These are phyloP conservation scores for Apiosordaria backusii DNA, from an alignment of 495 filamentous ascomycete species.

Conservation along the genomic window DNA sequence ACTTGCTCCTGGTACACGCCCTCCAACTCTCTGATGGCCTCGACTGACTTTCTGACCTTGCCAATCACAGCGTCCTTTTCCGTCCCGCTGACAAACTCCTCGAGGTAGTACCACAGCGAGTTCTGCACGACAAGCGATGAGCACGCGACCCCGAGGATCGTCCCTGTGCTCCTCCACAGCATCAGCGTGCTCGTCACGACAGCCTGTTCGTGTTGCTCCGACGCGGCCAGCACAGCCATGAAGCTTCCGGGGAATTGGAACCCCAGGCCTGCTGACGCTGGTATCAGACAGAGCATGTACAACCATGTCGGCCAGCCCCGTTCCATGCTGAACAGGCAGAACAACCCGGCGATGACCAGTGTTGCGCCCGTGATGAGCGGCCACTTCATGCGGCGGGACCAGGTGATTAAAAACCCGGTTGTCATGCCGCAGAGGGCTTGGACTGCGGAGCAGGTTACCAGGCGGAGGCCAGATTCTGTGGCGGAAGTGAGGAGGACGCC, in stretches of 20 bases:
- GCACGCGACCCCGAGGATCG: slow-evolving; percentile 65
- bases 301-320: slow-evolving; percentile 52
- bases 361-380: slow-evolving; percentile 56
- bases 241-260: slow-evolving; percentile 62
- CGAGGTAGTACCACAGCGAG: slow-evolving; percentile 56
- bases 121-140: slow-evolving; percentile 77
- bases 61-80: slow-evolving; percentile 38
- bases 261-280: slow-evolving; percentile 60
- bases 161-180: slow-evolving; percentile 64
- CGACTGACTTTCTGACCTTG: slow-evolving; percentile 40
- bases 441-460: slow-evolving; percentile 58
- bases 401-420: slow-evolving; percentile 69
- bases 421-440: slow-evolving; percentile 57
- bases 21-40: slow-evolving; percentile 39
- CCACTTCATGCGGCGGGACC: slow-evolving; percentile 59
- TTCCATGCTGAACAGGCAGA: slow-evolving; percentile 47
- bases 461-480: slow-evolving; percentile 66
- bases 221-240: slow-evolving; percentile 65
- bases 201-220: slow-evolving; percentile 66
- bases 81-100: slow-evolving; percentile 52
- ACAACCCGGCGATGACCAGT: slow-evolving; percentile 53
- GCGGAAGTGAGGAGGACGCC: slow-evolving; percentile 69
- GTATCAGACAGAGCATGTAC: slow-evolving; percentile 62
- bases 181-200: slow-evolving; percentile 69
- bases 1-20: slow-evolving; percentile 44